These are phyloP conservation scores for Aureoboletus auriporus DNA, from an alignment of 768 basidiomycete species.

Conservation along the genomic window DNA sequence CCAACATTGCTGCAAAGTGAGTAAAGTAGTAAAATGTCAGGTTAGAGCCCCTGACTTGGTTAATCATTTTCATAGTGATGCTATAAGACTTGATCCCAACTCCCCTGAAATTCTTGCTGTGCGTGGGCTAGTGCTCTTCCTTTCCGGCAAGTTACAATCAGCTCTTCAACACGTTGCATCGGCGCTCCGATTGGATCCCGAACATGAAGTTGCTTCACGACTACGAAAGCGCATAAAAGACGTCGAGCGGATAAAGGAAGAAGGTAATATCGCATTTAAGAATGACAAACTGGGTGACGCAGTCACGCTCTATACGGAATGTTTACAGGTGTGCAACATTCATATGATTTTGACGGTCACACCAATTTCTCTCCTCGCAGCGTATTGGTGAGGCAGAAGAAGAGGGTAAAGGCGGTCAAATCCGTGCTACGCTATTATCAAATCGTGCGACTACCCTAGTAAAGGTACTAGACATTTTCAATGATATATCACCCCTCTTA, in stretches of 20 bases:
- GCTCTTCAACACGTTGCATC: constrained; percentile 67
- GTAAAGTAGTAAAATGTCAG: constrained; percentile 22
- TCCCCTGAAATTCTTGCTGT: constrained; percentile 76
- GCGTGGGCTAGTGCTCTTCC: constrained; percentile 78
- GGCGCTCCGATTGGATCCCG: constrained; percentile 77
- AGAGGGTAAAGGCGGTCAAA: constrained; percentile 76
- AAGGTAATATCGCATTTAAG: constrained; percentile 80
- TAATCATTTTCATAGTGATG: constrained; percentile 48
- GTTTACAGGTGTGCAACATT: constrained; percentile 52
- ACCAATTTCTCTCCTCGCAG: constrained; percentile 30
- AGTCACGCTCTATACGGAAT: constrained; percentile 62
- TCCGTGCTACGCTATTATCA: constrained; percentile 74
- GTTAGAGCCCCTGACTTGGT: constrained; percentile 2
- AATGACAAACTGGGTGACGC: constrained; percentile 55
- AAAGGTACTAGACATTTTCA: constrained; percentile 44
- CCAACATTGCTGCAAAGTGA: constrained; percentile 70
- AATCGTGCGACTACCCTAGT: constrained; percentile 81
- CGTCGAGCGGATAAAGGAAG: constrained; percentile 80
- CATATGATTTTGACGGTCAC: not conserved
- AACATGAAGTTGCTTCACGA: constrained; percentile 62
- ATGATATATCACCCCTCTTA: constrained; percentile 1
- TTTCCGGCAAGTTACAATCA: constrained; percentile 64
- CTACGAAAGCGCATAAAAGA: constrained; percentile 78
- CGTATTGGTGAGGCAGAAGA: constrained; percentile 63
- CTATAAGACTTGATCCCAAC: constrained; percentile 63